Evolutionary conservation across 441 rosid genomes (phyloP), one percentile per base, ranked within the genome.

Genomic region (Erodium trifolium): DNA sequence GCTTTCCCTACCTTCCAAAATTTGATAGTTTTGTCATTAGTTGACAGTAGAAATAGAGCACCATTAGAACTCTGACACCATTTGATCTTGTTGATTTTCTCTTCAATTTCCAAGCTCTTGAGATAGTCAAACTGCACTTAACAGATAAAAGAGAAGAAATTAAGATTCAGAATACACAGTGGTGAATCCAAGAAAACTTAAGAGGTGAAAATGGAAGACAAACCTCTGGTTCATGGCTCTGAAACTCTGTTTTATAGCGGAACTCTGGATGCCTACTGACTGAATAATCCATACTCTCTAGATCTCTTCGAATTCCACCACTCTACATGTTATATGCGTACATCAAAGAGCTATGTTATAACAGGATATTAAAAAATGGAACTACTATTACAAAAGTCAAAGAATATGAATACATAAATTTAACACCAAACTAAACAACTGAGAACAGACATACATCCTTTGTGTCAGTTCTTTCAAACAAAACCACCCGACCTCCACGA

Each of bases 141-240:
- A 75, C 72, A 47, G 63, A 68, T 31, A 14, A 14, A 74, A 69
- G 29, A 66, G 23, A 13, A 72, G 37, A 3, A 53, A 65, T 13
- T 39, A 66, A 67, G 67, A 66, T 27, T 10, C 34, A 43, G 18
- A 70, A 31, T 29, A 13, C 67, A 60, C 31, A 19, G 57, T 67
- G 62, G 68, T 34, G 45, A 55, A 69, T 60, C 37, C 60, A 60
- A 49, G 66, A 43, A 66, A 31, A 67, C 31, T 57, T 29, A 47
- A 47, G 47, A 51, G 49, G 68, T 63, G 68, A 69, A 23, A 69
- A 66, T 2, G 39, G 43, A 66, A 60, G 75, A 66, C 67, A 71
- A 73, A 89, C 97, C 98, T 93, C 98, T 14, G 97, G 97, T 72
- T 93, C 98, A 74, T 89, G 98, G 85, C 97, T 93, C 78, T 93